A percentile compares a stretch with the other conserved stretches of the same genome.
phyloP scores from a whole-genome alignment of 768 basidiomycete species.

The Russula ochroleuca region DNA sequence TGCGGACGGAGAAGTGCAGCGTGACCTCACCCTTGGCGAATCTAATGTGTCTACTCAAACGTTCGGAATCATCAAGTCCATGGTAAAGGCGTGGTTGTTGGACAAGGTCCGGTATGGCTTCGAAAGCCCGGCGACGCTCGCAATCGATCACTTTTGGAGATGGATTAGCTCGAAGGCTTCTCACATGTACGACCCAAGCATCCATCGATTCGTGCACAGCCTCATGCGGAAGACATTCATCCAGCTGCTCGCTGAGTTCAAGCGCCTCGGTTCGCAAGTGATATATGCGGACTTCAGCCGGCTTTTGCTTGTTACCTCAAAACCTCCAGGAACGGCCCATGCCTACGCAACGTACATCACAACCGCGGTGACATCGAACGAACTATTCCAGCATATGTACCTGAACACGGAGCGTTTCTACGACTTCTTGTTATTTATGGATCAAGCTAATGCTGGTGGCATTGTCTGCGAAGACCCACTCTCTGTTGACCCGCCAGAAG shows the following conservation, averaged over 20 bases:
- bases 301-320: slow-evolving; percentile 87
- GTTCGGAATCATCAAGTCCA: slow-evolving; percentile 76
- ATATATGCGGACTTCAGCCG: slow-evolving; percentile 91
- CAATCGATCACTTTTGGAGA: slow-evolving; percentile 94
- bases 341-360: slow-evolving; percentile 96
- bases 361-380: slow-evolving; percentile 88
- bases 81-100: slow-evolving; percentile 89
- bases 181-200: slow-evolving; percentile 84
- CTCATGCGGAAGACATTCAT: slow-evolving; percentile 98
- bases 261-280: slow-evolving; percentile 87
- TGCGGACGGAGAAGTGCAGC: slow-evolving; percentile 56
- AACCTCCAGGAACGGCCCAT: slow-evolving; percentile 90
- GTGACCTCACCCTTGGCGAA: slow-evolving; percentile 82
- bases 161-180: slow-evolving; percentile 89
- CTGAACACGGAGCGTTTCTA: slow-evolving; percentile 85
- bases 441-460: slow-evolving; percentile 86
- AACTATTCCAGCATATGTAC: slow-evolving; percentile 91
- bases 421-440: slow-evolving; percentile 95
- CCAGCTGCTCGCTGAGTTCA: slow-evolving; percentile 94
- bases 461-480: slow-evolving; percentile 79
- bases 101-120: slow-evolving; percentile 73
- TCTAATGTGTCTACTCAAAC: slow-evolving; percentile 82
- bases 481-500: slow-evolving; percentile 61
- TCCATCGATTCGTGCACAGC: slow-evolving; percentile 90
- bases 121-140: slow-evolving; percentile 60